Percentiles rank a stretch among this genome's conserved stretches.
phyloP scores from a whole-genome alignment of 148 eudicot species.

The Diospyros kaki region DNA sequence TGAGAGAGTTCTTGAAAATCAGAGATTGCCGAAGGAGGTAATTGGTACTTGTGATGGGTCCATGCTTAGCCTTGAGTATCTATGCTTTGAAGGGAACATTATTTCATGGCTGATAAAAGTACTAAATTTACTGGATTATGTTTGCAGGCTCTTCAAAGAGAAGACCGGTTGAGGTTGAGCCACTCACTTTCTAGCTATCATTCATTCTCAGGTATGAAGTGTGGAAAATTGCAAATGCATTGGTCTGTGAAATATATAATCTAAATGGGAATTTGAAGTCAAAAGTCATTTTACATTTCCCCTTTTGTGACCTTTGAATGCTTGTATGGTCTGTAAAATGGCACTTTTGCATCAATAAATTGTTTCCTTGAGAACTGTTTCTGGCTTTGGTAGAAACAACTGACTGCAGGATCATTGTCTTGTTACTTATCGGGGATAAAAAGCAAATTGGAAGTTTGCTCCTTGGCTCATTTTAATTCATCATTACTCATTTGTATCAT shows the following conservation, averaged over 20 bases:
- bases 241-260: too few species aligned
- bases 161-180: slow-evolving; percentile 51
- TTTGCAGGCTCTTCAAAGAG: slow-evolving; percentile 66
- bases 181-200: slow-evolving; percentile 37
- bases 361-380: not conserved
- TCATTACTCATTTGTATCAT: too few species aligned
- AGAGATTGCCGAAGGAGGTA: slow-evolving; percentile 81
- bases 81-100: not conserved
- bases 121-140: slow-evolving; percentile 2
- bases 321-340: not conserved
- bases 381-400: not conserved
- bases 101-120: not conserved
- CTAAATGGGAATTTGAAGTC: not conserved
- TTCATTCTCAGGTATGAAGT: slow-evolving; percentile 52
- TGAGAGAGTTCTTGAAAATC: slow-evolving; percentile 53
- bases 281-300: not conserved
- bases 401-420: not conserved
- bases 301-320: too few species aligned
- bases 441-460: too few species aligned
- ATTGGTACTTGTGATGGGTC: slow-evolving; percentile 9
- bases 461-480: too few species aligned
- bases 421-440: not conserved
- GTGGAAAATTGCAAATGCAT: not conserved
- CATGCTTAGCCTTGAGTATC: not conserved
- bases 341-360: not conserved